Conservation (phyloP, 208 protist genomes). For the Leishmania martiniquensis region DNA sequence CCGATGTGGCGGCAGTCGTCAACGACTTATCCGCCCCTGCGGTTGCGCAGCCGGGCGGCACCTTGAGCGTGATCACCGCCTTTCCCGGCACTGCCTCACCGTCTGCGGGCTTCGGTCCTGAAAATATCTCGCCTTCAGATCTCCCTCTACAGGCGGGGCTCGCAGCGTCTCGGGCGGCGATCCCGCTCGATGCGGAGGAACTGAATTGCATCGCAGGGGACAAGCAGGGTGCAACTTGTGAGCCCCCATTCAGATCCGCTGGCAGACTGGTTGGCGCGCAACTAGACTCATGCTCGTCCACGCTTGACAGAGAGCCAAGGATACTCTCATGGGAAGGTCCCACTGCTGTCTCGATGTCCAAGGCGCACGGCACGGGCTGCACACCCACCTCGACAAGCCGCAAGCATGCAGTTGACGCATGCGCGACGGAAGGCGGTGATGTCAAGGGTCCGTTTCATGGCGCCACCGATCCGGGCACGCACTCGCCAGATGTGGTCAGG, state of each 20-base stretch:
- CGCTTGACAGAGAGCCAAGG: neutral
- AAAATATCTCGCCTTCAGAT: neutral
- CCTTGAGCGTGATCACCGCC: slow-evolving; percentile 6
- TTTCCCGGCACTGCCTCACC: slow-evolving; percentile 1
- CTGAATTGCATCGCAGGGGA: too few species aligned
- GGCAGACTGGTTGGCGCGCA: neutral
- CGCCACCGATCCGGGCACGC: neutral
- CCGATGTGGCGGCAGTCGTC: too few species aligned
- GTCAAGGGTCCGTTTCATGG: neutral
- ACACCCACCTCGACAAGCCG: neutral
- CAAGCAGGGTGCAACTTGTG: neutral
- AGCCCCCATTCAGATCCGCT: neutral
- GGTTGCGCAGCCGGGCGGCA: neutral
- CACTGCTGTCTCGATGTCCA: neutral
- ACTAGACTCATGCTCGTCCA: neutral
- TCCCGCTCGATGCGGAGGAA: neutral
- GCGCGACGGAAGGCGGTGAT: neutral
- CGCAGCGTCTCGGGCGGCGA: neutral
- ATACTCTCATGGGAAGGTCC: neutral
- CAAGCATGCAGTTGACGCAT: neutral
- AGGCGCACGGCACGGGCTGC: neutral
- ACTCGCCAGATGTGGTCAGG: neutral
- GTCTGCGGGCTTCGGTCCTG: slow-evolving; percentile 2
- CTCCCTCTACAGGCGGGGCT: neutral
- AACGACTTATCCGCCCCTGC: neutral